phyloP scores from a whole-genome alignment of 208 protist species.

The Perkinsela sp. region DNA sequence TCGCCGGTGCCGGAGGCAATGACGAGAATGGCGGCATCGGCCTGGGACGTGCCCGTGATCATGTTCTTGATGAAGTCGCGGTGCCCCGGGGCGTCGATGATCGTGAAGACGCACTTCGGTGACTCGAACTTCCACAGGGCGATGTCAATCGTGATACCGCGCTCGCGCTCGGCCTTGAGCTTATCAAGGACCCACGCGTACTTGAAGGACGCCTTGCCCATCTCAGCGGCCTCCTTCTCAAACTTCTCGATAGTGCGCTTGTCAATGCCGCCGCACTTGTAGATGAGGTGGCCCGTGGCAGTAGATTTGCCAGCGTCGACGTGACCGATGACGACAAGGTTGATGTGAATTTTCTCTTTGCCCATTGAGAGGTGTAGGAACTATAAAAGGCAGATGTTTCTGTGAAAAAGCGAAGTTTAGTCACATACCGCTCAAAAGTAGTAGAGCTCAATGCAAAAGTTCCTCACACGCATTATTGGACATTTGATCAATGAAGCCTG shows the following conservation, averaged over 20 bases:
- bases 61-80: constrained; percentile 76
- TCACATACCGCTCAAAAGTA: no score
- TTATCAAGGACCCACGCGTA: constrained; percentile 72
- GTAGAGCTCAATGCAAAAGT: no score
- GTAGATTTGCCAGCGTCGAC: constrained; percentile 67
- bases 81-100: constrained; percentile 77
- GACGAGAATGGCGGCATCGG: constrained; percentile 56
- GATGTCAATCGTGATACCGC: constrained; percentile 74
- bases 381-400: no score
- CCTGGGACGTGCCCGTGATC: constrained; percentile 67
- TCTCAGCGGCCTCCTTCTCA: constrained; percentile 58
- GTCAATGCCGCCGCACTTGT: constrained; percentile 63
- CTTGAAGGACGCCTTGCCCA: constrained; percentile 68
- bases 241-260: constrained; percentile 59
- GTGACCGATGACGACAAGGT: constrained; percentile 29
- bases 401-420: no score
- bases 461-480: no score
- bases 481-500: no score
- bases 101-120: constrained; percentile 56
- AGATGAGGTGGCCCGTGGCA: constrained; percentile 58
- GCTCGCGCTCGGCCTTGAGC: constrained; percentile 65
- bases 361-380: constrained; percentile 3
- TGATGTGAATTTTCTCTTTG: constrained; percentile 22
- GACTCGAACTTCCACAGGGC: constrained; percentile 66
- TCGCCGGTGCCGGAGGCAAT: constrained; percentile 44